These are phyloP conservation scores for Saccharomyces hybrid DNA, from an alignment of 1,139 yeast species.

Conservation along the genomic window DNA sequence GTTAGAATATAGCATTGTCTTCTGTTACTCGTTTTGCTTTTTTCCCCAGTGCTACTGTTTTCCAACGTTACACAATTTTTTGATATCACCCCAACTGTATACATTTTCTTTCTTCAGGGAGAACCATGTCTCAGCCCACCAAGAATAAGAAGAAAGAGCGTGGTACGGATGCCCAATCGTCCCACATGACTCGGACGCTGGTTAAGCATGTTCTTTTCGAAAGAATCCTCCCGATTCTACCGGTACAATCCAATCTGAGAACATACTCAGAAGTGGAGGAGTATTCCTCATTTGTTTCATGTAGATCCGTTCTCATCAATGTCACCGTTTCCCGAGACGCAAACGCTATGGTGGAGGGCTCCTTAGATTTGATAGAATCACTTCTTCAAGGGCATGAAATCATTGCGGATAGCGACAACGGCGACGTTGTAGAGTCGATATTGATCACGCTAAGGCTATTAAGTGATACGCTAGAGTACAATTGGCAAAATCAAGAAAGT, in stretches of 20 bases:
- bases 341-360: slow-evolving; percentile 17
- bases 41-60: neutral
- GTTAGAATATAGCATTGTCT: neutral
- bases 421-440: slow-evolving; percentile 21
- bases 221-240: slow-evolving; percentile 20
- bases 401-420: slow-evolving; percentile 10
- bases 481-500: slow-evolving; percentile 18
- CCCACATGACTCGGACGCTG: slow-evolving; percentile 11
- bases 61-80: neutral
- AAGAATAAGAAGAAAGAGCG: neutral
- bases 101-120: neutral
- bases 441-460: slow-evolving; percentile 23
- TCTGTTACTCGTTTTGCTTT: neutral
- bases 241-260: slow-evolving; percentile 18
- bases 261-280: slow-evolving; percentile 25
- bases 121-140: neutral
- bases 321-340: slow-evolving; percentile 23
- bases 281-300: slow-evolving; percentile 22
- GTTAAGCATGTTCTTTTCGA: slow-evolving; percentile 20
- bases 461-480: slow-evolving; percentile 26
- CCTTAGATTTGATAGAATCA: slow-evolving; percentile 17
- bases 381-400: slow-evolving; percentile 17
- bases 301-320: slow-evolving; percentile 25
- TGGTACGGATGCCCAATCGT: neutral
- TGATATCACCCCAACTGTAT: neutral